Percentiles rank a stretch among this genome's conserved stretches.
These are phyloP conservation scores for Naganishia friedmannii DNA, from an alignment of 768 basidiomycete species.

Conservation along the genomic window DNA sequence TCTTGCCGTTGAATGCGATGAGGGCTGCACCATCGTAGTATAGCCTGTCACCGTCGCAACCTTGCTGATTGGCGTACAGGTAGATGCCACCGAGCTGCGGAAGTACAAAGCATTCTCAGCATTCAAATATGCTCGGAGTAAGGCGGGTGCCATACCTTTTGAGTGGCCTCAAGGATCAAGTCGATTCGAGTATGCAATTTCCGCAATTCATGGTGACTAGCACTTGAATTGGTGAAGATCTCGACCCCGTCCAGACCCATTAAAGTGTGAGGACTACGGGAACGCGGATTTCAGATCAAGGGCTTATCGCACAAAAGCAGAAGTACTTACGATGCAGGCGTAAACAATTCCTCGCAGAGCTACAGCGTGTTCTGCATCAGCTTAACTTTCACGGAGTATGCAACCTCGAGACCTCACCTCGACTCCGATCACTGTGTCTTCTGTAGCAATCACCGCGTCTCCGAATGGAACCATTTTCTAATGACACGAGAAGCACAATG, in stretches of 20 bases:
- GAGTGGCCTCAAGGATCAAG: slow-evolving; percentile 91
- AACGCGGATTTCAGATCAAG: background rate
- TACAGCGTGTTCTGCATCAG: background rate
- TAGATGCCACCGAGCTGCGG: slow-evolving; percentile 88
- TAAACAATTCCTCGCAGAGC: slow-evolving; percentile 95
- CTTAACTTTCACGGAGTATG: background rate
- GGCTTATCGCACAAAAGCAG: background rate
- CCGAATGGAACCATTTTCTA: slow-evolving; percentile 91
- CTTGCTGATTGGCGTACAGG: slow-evolving; percentile 97
- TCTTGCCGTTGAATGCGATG: slow-evolving; percentile 88
- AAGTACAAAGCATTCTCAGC: background rate
- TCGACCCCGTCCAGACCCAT: slow-evolving; percentile 99
- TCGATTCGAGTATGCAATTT: slow-evolving; percentile 88
- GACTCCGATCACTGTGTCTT: slow-evolving; percentile 93
- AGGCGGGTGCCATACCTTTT: slow-evolving; percentile 62
- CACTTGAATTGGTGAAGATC: slow-evolving; percentile 98
- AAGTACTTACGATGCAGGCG: slow-evolving; percentile 74
- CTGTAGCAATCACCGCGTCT: slow-evolving; percentile 86
- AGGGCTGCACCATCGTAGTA: slow-evolving; percentile 98
- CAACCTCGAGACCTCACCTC: slow-evolving; percentile 54
- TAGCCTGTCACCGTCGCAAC: slow-evolving; percentile 94
- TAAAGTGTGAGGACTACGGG: slow-evolving; percentile 79
- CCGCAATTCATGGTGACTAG: slow-evolving; percentile 96
- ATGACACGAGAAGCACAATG: background rate
- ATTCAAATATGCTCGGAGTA: background rate